Evolutionary conservation across 75 land plant species (phyloP), one percentile per base, ranked within the genome.

Genomic region (Azolla pinnata): DNA sequence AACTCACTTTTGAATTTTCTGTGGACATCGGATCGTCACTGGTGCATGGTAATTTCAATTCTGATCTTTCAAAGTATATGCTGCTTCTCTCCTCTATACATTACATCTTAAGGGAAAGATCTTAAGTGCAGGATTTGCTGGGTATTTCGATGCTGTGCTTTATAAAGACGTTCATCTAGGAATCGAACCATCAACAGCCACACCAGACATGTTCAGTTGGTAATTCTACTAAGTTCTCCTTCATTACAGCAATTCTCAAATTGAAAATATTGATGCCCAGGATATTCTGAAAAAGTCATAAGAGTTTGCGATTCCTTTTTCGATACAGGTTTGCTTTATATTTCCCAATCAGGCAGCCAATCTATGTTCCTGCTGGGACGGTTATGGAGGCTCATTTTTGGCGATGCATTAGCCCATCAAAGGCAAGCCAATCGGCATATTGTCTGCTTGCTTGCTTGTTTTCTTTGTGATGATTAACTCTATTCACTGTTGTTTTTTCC

Each of bases 201-300:
- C 99, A 58, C 99, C 99, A 33, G 81, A 86, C 71, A 95, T 95
- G 99, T 95, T 95, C 72, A 95, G 99, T 61, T 95, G 99, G 96
- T 89, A 80, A 14, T 56, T 16, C 29, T 10, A 4, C 12, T 19
- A 10, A 53, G n/a, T n/a, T n/a, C n/a, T n/a, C n/a, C n/a, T n/a
- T n/a, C n/a, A n/a, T n/a, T n/a, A n/a, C n/a, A n/a, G n/a, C n/a
- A n/a, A n/a, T n/a, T n/a, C n/a, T n/a, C n/a, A n/a, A n/a, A n/a
- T n/a, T n/a, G n/a, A n/a, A n/a, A n/a, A n/a, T n/a, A n/a, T n/a
- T n/a, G n/a, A n/a, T n/a, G n/a, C n/a, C 10, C 4, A 35, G 51
- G 29, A 26, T 44, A 19, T 19, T 18, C 4, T 38, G 60, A 33
- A 30, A 21, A 25, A 63, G 5, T 20, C 33, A 16, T 23, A 17